phyloP scores from a whole-genome alignment of 2,329 filamentous ascomycete genomes.

The Neopestalotiopsis rosae region DNA sequence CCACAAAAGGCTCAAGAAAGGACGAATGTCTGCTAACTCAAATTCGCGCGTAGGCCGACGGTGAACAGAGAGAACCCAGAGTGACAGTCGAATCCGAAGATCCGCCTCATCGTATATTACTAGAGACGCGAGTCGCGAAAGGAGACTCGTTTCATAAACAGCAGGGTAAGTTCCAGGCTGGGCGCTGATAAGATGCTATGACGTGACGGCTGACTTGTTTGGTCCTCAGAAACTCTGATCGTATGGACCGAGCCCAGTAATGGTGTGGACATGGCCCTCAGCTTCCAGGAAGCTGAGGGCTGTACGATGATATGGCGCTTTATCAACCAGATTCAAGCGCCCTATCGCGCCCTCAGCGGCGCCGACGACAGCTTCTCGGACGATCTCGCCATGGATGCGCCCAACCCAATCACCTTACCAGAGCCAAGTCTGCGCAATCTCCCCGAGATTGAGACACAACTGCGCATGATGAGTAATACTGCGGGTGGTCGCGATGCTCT shows the following conservation, averaged over 20 bases:
- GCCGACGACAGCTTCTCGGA: conserved; percentile 91
- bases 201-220: conserved; percentile 7
- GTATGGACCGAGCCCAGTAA: conserved; percentile 91
- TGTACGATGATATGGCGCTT: conserved; percentile 96
- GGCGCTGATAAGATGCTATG: conserved; percentile 18
- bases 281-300: conserved; percentile 96
- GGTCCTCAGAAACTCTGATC: conserved; percentile 81
- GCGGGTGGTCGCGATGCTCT: conserved; percentile 82
- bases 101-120: conserved; percentile 78
- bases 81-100: conserved; percentile 95
- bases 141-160: conserved; percentile 98
- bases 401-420: conserved; percentile 75
- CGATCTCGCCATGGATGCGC: conserved; percentile 77
- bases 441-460: conserved; percentile 81
- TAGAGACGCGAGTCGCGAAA: conserved; percentile 89
- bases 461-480: conserved; percentile 78
- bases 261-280: conserved; percentile 94
- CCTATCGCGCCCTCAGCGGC: conserved; percentile 66
- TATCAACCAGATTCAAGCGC: conserved; percentile 82
- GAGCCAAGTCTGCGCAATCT: conserved; percentile 82
- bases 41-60: conserved; percentile 51
- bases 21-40: not conserved
- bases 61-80: conserved; percentile 77
- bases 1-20: not conserved
- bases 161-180: conserved; percentile 68